Base-by-base conservation (phyloP, 148 eudicot genomes). In the Arbutus unedo region DNA sequence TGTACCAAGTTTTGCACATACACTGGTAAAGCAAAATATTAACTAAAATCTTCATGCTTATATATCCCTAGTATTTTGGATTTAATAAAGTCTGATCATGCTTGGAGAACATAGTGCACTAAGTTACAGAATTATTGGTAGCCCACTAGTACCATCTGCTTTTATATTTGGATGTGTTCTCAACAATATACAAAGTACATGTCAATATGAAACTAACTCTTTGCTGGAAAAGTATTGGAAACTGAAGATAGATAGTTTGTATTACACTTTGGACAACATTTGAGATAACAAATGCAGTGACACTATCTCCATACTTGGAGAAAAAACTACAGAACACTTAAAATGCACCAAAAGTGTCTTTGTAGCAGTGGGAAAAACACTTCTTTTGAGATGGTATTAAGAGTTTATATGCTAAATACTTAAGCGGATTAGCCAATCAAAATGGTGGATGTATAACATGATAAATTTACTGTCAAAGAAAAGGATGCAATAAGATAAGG, bases 11-110 rank as follows among this genome's bases (percentile, higher is more conserved):
- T 43, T 70, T 70, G 74, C 74, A 41, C 74, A 70, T 38, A 70
- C 38, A 70, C 48, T 14, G 74, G 48, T 41, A 43, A 70, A 70
- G 19, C 3, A 21, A 8, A 62, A 62, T 9, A 50, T 50, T 50
- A 50, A 1, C 38, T 31, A 31, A 31, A 31, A 31, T 31, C 38
- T 31, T 31, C 0, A 31, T 51, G 54, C 54, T 9, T 51, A 51
- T 7, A 13, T 51, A 13, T 51, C 8, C 8, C 11, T 5, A 51
- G 38, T 44, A 4, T 74, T 14, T 48, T 16, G 51, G 21, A 73
- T 45, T 74, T 48, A 19, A 6, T 74, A 25, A 74, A 74, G n/a
- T 74, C 77, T 74, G 54, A 74, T n/a, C 10, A 73, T 48, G 19
- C 38, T 74, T 74, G 4, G 23, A 74, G 44, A 48, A 73, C 18